Evolutionary conservation across 177 flowering plant species (phyloP).

Genomic region (Vitis hybrid): DNA sequence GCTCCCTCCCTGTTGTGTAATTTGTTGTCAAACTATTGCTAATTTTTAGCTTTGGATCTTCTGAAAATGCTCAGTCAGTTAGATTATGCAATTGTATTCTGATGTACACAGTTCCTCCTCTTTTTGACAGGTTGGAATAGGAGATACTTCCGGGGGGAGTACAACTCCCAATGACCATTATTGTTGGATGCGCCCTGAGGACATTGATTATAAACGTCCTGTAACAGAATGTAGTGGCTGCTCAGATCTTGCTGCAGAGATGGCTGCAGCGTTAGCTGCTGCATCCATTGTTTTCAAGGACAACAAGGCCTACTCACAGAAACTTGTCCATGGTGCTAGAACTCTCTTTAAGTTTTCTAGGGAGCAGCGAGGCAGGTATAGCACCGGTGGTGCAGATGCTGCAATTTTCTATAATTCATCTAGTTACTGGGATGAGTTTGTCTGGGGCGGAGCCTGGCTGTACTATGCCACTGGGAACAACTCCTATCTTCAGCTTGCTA

Average conservation of each 20-base stretch:
- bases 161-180: conserved; percentile 81
- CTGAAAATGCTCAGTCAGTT: too few species aligned
- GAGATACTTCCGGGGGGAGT: conserved; percentile 65
- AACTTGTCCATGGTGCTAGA: conserved; percentile 85
- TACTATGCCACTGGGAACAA: conserved; percentile 95
- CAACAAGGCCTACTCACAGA: conserved; percentile 79
- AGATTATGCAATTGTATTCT: too few species aligned
- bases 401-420: conserved; percentile 75
- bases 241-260: conserved; percentile 94
- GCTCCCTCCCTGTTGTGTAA: too few species aligned
- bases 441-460: conserved; percentile 97
- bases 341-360: conserved; percentile 77
- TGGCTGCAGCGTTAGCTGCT: conserved; percentile 96
- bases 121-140: conserved; percentile 62
- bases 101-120: neutral
- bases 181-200: conserved; percentile 98
- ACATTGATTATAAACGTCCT: conserved; percentile 75
- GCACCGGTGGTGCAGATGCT: conserved; percentile 53
- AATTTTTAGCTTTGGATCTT: neutral
- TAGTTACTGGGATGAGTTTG: conserved; percentile 84
- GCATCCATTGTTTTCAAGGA: conserved; percentile 98
- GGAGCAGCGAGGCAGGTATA: conserved; percentile 73
- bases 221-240: conserved; percentile 53
- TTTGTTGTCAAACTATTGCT: neutral
- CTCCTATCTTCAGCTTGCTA: conserved; percentile 74